Evolutionary conservation across 208 protist species (phyloP).

Genomic region (Crithidia brevicula): DNA sequence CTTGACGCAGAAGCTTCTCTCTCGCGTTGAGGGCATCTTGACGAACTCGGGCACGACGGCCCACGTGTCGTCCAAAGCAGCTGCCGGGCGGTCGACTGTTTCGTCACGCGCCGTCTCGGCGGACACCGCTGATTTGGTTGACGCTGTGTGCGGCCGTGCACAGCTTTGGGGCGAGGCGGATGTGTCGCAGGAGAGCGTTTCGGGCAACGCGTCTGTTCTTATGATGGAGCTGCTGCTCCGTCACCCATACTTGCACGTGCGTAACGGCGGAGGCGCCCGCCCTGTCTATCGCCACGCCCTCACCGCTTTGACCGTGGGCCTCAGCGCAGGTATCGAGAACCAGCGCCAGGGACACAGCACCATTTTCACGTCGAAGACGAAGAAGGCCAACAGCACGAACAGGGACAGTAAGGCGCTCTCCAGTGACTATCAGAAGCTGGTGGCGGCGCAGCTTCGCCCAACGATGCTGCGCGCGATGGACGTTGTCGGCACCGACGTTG

Average conservation of each 20-base stretch:
- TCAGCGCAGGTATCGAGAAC: conserved; percentile 45
- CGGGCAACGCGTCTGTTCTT: conserved; percentile 44
- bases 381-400: conserved; percentile 15
- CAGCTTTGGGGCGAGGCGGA: conserved; percentile 13
- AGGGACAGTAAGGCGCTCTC: conserved; percentile 16
- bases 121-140: conserved; percentile 52
- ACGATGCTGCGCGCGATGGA: conserved; percentile 46
- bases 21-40: conserved; percentile 24
- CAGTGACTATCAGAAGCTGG: conserved; percentile 31
- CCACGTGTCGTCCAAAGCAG: background rate
- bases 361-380: conserved; percentile 48
- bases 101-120: conserved; percentile 13
- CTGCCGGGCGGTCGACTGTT: background rate
- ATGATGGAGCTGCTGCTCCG: conserved; percentile 60
- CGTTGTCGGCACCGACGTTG: conserved; percentile 64
- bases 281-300: conserved; percentile 75
- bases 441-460: conserved; percentile 42
- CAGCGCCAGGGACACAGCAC: conserved; percentile 27
- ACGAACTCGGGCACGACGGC: background rate
- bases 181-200: conserved; percentile 2
- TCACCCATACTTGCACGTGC: conserved; percentile 67
- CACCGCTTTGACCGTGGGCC: conserved; percentile 45
- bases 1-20: conserved; percentile 27
- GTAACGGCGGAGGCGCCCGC: conserved; percentile 31
- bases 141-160: conserved; percentile 61